phyloP scores from a whole-genome alignment of 805 yeast species.

The Candida michaelii region DNA sequence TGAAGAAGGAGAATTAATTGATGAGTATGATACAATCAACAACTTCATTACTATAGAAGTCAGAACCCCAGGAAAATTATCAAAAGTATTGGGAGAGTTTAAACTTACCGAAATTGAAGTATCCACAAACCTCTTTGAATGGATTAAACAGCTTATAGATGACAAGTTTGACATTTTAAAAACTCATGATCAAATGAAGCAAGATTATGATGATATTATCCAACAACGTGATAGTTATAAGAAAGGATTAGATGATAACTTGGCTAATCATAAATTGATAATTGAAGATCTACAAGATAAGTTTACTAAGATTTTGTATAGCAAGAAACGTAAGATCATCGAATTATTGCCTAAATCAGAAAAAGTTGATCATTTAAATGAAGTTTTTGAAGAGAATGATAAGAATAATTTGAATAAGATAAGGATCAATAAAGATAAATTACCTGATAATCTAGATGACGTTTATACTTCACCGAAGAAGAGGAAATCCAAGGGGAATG shows the following conservation, averaged over 20 bases:
- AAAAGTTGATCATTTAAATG: slow-evolving; percentile 19
- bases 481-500: slow-evolving; percentile 2
- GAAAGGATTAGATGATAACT: slow-evolving; percentile 4
- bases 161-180: slow-evolving; percentile 3
- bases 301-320: slow-evolving; percentile 26
- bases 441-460: slow-evolving; percentile 21
- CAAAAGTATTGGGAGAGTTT: slow-evolving; percentile 28
- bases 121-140: slow-evolving; percentile 9
- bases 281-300: slow-evolving; percentile 25
- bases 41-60: slow-evolving; percentile 20
- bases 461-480: slow-evolving; percentile 8
- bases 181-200: neutral
- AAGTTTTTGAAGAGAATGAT: slow-evolving; percentile 14
- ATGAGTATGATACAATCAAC: slow-evolving; percentile 22
- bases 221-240: slow-evolving; percentile 10
- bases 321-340: slow-evolving; percentile 32
- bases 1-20: slow-evolving; percentile 21
- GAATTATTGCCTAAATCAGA: slow-evolving; percentile 16
- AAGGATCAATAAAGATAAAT: slow-evolving; percentile 17
- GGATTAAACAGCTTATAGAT: slow-evolving; percentile 10
- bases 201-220: slow-evolving; percentile 4
- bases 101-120: slow-evolving; percentile 19
- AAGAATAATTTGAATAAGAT: slow-evolving; percentile 18
- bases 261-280: slow-evolving; percentile 12
- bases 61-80: slow-evolving; percentile 23